Base-by-base conservation (phyloP, 148 eudicot species). In the Rhododendron williamsianum region DNA sequence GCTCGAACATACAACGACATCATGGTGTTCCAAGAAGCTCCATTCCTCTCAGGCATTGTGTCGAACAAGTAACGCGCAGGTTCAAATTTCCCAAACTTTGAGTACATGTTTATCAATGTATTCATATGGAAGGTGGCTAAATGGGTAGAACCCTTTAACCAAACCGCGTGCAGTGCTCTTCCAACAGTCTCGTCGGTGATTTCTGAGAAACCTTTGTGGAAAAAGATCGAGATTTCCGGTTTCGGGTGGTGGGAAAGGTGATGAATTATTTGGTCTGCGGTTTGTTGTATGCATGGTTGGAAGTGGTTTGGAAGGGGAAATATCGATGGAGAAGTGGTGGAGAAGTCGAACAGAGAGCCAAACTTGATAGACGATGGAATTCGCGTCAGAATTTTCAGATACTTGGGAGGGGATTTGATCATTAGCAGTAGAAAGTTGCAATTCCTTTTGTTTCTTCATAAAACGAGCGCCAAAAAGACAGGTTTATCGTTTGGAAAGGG, bases 21-120 rank as follows among this genome's bases (percentile, higher is more conserved):
- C 92, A 95, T 88, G 80, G 92, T 91, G 84, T 91, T 93, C 98
- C 95, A 95, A 84, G 98, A 90, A 84, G 92, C 93, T 49, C 78
- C 91, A 83, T 94, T 93, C 87, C 94, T 92, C 0, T 87, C 89
- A 30, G 91, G 93, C 96, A 95, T 92, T 92, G 72, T 46, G 82
- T 93, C 96, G 36, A 95, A 95, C 93, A 95, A 84, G 27, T 87
- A 54, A 54, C 89, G 63, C 12, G 96, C 95, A 81, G 52, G 85
- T 33, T 81, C 60, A 1, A 90, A 77, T 23, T 84, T 86, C 19
- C 93, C 95, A 54, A 92, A 91, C 82, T 83, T 92, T 0, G 91
- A 82, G 43, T 93, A 95, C 95, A 95, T 93, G 58, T 87, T 88
- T 3, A 95, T 81, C 93, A 95, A 88, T 27, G 98, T 95, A 84